Percentiles rank a stretch among this genome's conserved stretches.
These are phyloP conservation scores for Fusarium decemcellulare DNA, from an alignment of 2,329 filamentous ascomycete species.

Conservation along the genomic window DNA sequence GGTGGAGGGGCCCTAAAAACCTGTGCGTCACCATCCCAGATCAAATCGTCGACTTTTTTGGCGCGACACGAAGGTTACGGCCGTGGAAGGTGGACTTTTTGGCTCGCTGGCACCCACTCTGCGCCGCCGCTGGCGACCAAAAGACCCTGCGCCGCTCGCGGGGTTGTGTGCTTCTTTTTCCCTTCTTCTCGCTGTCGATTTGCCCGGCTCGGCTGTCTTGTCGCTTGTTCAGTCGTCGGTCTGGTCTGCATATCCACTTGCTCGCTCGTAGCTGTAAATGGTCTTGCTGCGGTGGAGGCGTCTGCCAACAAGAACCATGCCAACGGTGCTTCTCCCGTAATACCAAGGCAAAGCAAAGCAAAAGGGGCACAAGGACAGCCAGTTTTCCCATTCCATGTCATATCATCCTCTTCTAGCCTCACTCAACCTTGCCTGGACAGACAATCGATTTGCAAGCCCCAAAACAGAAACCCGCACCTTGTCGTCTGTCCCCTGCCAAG, in stretches of 20 bases:
- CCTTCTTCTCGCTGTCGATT: slow-evolving; percentile 5
- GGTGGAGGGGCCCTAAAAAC: slow-evolving; percentile 44
- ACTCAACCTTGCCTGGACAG: slow-evolving; percentile 5
- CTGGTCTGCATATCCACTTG: slow-evolving; percentile 31
- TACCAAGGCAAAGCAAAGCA: slow-evolving; percentile 17
- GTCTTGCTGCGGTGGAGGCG: slow-evolving; percentile 38
- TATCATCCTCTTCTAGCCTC: slow-evolving; percentile 17
- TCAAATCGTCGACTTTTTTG: slow-evolving; percentile 45
- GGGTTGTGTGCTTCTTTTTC: slow-evolving; percentile 12
- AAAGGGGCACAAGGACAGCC: slow-evolving; percentile 18
- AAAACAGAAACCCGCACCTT: not conserved
- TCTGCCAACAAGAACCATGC: slow-evolving; percentile 38
- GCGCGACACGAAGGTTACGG: slow-evolving; percentile 16
- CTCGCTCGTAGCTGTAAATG: slow-evolving; percentile 36
- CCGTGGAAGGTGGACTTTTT: slow-evolving; percentile 19
- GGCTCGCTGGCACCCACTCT: slow-evolving; percentile 33
- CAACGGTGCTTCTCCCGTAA: slow-evolving; percentile 33
- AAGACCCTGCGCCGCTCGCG: slow-evolving; percentile 36
- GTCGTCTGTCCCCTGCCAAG: slow-evolving; percentile 20
- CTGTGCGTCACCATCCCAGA: slow-evolving; percentile 49
- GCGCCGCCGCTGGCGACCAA: slow-evolving; percentile 42
- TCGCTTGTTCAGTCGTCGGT: slow-evolving; percentile 21
- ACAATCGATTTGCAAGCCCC: not conserved
- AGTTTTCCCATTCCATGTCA: slow-evolving; percentile 10
- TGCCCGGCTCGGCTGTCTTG: not conserved